Evolutionary conservation across 805 yeast genomes (phyloP), one percentile per base, ranked within the genome.

Genomic region (Candida sphagnicola): DNA sequence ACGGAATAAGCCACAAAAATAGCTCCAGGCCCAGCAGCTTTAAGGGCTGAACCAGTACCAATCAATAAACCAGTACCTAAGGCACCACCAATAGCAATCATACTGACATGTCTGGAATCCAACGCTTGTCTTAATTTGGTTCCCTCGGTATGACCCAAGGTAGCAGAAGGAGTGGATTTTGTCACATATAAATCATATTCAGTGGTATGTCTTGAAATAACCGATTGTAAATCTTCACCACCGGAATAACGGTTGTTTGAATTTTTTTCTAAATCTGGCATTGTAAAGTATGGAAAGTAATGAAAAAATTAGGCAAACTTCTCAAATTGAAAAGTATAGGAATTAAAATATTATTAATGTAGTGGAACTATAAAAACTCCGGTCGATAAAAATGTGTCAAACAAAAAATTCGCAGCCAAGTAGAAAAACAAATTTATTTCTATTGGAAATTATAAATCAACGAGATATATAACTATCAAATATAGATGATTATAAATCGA

Each of bases 51-150:
- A 40, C 89, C 88, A 2, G 90, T 82, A 51, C 90, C 88, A 48
- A 85, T 81, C 47, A 85, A 66, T 40, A 85, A 68, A 41, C 54
- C 95, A 1, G 93, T 84, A 40, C 93, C 93, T 37, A 85, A 62
- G 6, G 91, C 85, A 48, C 93, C 91, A 48, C 93, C 95, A 47
- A 86, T 77, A 46, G 93, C 84, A 53, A 82, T 78, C 84, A 82
- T 78, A 40, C 79, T 72, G 45, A 80, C 70, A 52, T 82, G 88
- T 38, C 88, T 59, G 34, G 84, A 74, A 45, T 72, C 65, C 42
- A 72, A 53, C 37, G 62, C 62, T 43, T 69, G 67, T 41, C 68
- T 70, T 47, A 74, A 63, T 42, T 63, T 54, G 41, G 67, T 74
- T 5, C 77, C 77, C 23, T 67, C 74, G 8, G 53, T 56, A 19